These are phyloP conservation scores for Cyclotella kingstonii DNA, from an alignment of 108 stramenopile genomes.

Conservation along the genomic window DNA sequence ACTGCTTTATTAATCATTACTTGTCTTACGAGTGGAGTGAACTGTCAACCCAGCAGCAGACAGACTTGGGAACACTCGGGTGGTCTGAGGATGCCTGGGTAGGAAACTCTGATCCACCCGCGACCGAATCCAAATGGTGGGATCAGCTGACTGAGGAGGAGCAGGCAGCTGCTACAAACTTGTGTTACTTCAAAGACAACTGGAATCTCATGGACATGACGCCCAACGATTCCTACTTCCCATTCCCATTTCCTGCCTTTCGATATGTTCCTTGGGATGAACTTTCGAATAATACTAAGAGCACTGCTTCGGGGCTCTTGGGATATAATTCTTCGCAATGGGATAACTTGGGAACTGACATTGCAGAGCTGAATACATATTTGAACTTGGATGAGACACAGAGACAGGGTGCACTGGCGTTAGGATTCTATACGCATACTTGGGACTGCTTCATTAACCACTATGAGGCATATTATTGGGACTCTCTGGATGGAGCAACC, in stretches of 20 bases:
- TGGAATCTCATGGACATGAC: conserved; percentile 48
- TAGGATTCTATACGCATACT: conserved; percentile 47
- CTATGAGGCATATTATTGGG: conserved; percentile 49
- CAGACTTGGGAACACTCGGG: conserved; percentile 27
- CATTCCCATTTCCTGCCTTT: conserved; percentile 31
- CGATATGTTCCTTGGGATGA: conserved; percentile 44
- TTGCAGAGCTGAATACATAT: conserved; percentile 42
- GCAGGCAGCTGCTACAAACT: conserved; percentile 23
- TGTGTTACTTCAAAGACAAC: conserved; percentile 54
- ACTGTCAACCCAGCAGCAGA: conserved; percentile 9
- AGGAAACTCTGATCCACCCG: conserved; percentile 9
- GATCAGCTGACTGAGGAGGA: conserved; percentile 27
- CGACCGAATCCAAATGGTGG: conserved; percentile 43
- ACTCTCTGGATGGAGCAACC: conserved; percentile 34
- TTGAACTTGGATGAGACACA: conserved; percentile 25
- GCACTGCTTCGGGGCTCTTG: conserved; percentile 11
- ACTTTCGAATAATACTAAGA: conserved; percentile 8
- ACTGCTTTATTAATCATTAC: conserved; percentile 55
- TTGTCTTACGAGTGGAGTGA: conserved; percentile 34
- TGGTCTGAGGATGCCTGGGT: conserved; percentile 41
- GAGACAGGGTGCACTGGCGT: conserved; percentile 33
- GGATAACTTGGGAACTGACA: conserved; percentile 28
- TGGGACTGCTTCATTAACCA: conserved; percentile 64
- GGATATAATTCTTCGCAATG: conserved; percentile 37
- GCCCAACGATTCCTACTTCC: conserved; percentile 36